Evolutionary conservation across 371 early-diverging fungal species (phyloP).

Genomic region (Parasitella parasitica): DNA sequence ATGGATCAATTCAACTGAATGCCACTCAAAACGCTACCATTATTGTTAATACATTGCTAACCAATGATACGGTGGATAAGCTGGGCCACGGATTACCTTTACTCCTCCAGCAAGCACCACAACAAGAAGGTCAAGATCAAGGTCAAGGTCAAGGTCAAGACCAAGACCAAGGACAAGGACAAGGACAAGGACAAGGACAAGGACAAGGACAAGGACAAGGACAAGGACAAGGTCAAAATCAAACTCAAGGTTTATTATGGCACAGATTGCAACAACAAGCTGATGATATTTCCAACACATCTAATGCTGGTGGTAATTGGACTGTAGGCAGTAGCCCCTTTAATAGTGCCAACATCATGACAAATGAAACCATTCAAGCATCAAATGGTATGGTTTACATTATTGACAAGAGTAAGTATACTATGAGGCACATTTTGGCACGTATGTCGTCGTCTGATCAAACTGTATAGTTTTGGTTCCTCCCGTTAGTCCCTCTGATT

Average conservation of each 20-base stretch:
- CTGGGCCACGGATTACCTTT: conserved; percentile 22
- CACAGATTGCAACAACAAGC: background rate
- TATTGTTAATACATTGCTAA: conserved; percentile 21
- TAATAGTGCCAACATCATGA: conserved; percentile 24
- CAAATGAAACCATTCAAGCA: conserved; percentile 22
- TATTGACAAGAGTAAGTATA: conserved; percentile 32
- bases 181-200: background rate
- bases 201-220: background rate
- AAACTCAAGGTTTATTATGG: background rate
- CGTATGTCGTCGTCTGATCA: background rate
- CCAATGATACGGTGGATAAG: conserved; percentile 24
- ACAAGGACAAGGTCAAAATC: background rate
- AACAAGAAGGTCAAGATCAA: background rate
- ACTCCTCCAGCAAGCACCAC: conserved; percentile 18
- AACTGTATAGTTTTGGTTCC: conserved; percentile 30
- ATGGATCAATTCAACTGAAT: conserved; percentile 18
- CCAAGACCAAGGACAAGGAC: background rate
- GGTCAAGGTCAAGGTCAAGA: background rate
- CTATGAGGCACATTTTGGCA: background rate
- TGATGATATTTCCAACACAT: background rate
- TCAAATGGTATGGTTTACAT: conserved; percentile 41
- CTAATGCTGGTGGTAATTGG: background rate
- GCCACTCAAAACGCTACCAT: background rate
- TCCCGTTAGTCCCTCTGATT: conserved; percentile 19
- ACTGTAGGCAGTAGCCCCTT: conserved; percentile 18